Evolutionary conservation across 129 eudicot genomes (phyloP).

Genomic region (Rutidosis leptorrhynchoides): DNA sequence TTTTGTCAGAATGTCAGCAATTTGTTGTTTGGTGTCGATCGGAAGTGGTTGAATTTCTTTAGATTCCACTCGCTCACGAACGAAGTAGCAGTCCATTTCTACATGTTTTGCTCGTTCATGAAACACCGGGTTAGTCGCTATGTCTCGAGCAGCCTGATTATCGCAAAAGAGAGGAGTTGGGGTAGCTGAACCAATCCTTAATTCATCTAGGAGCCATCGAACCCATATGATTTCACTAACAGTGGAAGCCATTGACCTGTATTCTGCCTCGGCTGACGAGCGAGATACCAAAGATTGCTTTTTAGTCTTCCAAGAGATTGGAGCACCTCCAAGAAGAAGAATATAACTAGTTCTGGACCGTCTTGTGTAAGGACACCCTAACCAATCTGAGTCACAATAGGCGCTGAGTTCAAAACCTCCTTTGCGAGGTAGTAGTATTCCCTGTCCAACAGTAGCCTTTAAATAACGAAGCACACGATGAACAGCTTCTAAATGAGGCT

Average conservation of each 20-base stretch:
- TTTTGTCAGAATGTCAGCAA: not conserved
- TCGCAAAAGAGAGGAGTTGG: not conserved
- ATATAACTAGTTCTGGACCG: not conserved
- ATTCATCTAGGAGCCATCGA: not conserved
- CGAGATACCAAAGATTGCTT: not conserved
- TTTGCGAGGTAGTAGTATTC: not conserved
- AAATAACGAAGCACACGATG: too few species aligned
- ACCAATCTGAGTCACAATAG: conserved; percentile 5
- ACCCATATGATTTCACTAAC: not conserved
- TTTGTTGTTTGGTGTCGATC: not conserved
- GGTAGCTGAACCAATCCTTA: not conserved
- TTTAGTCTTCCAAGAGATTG: conserved; percentile 7
- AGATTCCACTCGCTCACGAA: not conserved
- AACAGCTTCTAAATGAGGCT: too few species aligned
- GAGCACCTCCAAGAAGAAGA: not conserved
- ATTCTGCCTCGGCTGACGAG: not conserved
- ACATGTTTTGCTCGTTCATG: conserved; percentile 1
- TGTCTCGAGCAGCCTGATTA: not conserved
- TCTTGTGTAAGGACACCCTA: not conserved
- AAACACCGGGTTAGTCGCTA: not conserved
- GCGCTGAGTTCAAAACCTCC: not conserved
- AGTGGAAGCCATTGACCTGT: not conserved
- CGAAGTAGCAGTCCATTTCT: not conserved
- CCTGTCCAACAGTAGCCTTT: too few species aligned
- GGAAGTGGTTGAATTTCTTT: not conserved